Evolutionary conservation across 164 flowering plant genomes (phyloP).

Genomic region (Protea cynaroides): DNA sequence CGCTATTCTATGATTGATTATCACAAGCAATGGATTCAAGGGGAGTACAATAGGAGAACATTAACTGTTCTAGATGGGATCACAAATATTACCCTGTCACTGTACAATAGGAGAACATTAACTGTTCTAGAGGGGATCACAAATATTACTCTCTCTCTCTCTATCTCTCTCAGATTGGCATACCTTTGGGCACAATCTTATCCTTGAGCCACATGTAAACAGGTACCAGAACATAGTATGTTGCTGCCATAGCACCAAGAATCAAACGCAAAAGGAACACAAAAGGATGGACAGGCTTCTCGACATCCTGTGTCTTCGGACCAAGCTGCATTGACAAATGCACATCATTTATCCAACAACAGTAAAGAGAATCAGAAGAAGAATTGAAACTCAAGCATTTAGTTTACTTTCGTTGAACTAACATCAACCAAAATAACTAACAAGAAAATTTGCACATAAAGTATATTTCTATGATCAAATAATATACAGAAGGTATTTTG

Average conservation of each 20-base stretch:
- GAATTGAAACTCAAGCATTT: no score
- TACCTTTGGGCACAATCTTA: constrained; percentile 69
- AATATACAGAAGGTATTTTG: no score
- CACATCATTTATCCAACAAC: neutral
- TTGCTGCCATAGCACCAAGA: constrained; percentile 60
- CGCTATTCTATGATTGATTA: neutral
- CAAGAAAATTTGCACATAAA: no score
- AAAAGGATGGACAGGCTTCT: constrained; percentile 34
- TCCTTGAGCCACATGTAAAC: constrained; percentile 93
- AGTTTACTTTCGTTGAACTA: no score
- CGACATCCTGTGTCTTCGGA: constrained; percentile 43
- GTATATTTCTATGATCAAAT: no score
- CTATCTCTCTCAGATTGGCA: constrained; percentile 39
- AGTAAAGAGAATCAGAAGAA: neutral
- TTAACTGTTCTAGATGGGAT: no score
- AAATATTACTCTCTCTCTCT: neutral
- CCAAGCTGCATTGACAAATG: constrained; percentile 35
- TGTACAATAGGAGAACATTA: neutral
- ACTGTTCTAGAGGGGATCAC: no score
- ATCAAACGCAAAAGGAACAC: constrained; percentile 45
- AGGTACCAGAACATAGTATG: constrained; percentile 71
- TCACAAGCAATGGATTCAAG: constrained; percentile 1
- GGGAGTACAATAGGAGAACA: neutral
- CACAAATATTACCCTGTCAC: neutral
- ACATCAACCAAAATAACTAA: no score